Conservation (phyloP, 163 green algal species). For the Prototheca wickerhamii region DNA sequence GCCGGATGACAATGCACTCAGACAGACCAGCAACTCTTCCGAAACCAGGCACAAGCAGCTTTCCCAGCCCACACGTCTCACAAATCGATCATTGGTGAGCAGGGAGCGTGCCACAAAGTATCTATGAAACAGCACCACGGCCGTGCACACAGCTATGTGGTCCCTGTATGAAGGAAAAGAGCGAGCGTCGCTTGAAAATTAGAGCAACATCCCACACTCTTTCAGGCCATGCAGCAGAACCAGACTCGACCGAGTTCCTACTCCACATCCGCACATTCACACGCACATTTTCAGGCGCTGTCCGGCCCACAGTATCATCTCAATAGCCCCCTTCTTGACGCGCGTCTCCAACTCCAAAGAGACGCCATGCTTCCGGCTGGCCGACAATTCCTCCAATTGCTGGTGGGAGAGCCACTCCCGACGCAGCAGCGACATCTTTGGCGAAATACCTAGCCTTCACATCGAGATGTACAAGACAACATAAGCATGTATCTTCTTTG, state of each 20-base stretch:
- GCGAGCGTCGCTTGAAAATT: not conserved
- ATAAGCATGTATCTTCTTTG: too few relatives aligned
- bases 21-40: too few relatives aligned
- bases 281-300: slow-evolving; percentile 23
- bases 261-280: too few relatives aligned
- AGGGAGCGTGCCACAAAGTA: slow-evolving; percentile 49
- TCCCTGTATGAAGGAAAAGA: slow-evolving; percentile 32
- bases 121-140: slow-evolving; percentile 44
- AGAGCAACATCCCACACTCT: too few relatives aligned
- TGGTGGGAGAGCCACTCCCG: not conserved
- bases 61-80: too few relatives aligned
- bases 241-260: too few relatives aligned
- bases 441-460: too few relatives aligned
- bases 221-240: too few relatives aligned
- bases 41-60: too few relatives aligned
- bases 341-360: not conserved
- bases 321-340: slow-evolving; percentile 13
- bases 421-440: not conserved
- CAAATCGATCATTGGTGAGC: slow-evolving; percentile 44
- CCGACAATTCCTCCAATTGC: slow-evolving; percentile 9
- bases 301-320: slow-evolving; percentile 17
- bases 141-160: slow-evolving; percentile 41
- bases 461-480: too few relatives aligned
- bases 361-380: slow-evolving; percentile 17
- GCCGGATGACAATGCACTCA: too few relatives aligned